Evolutionary conservation across 169 alveolate species (phyloP).

Genomic region (Babesia bigemina): DNA sequence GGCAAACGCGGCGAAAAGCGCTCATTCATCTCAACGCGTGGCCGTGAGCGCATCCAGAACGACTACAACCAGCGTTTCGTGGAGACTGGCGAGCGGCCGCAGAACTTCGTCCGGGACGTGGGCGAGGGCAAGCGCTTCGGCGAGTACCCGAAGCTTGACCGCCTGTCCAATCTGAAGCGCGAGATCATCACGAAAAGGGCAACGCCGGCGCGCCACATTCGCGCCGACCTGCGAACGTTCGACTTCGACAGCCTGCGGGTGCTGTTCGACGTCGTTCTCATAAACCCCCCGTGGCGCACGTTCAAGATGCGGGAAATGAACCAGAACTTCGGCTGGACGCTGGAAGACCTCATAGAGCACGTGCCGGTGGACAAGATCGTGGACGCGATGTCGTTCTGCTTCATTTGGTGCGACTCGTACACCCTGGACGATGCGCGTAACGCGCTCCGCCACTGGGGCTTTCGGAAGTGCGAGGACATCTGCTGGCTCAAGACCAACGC

Average conservation of each 20-base stretch:
- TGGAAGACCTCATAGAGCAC: slow-evolving; percentile 70
- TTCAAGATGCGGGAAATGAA: slow-evolving; percentile 43
- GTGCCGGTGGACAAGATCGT: slow-evolving; percentile 86
- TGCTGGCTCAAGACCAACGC: slow-evolving; percentile 92
- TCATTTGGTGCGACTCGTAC: slow-evolving; percentile 89
- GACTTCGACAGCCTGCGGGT: slow-evolving; percentile 81
- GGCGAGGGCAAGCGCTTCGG: slow-evolving; percentile 84
- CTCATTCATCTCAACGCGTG: slow-evolving; percentile 36
- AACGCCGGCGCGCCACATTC: slow-evolving; percentile 86
- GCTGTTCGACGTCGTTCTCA: slow-evolving; percentile 88
- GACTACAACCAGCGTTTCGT: slow-evolving; percentile 90
- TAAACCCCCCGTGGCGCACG: slow-evolving; percentile 91
- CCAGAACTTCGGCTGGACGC: slow-evolving; percentile 60
- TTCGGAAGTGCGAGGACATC: slow-evolving; percentile 92
- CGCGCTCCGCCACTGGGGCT: slow-evolving; percentile 89
- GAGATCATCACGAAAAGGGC: slow-evolving; percentile 85
- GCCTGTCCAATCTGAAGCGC: slow-evolving; percentile 84
- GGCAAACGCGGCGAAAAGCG: slow-evolving; percentile 5
- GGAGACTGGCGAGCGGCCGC: slow-evolving; percentile 90
- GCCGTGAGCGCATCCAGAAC: slow-evolving; percentile 77
- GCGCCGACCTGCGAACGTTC: slow-evolving; percentile 82
- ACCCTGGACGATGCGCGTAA: slow-evolving; percentile 83
- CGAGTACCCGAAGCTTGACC: slow-evolving; percentile 86
- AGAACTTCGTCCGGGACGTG: slow-evolving; percentile 87
- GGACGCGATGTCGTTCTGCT: slow-evolving; percentile 87